phyloP scores from a whole-genome alignment of 495 filamentous ascomycete genomes.

The Trichoderma reesei region DNA sequence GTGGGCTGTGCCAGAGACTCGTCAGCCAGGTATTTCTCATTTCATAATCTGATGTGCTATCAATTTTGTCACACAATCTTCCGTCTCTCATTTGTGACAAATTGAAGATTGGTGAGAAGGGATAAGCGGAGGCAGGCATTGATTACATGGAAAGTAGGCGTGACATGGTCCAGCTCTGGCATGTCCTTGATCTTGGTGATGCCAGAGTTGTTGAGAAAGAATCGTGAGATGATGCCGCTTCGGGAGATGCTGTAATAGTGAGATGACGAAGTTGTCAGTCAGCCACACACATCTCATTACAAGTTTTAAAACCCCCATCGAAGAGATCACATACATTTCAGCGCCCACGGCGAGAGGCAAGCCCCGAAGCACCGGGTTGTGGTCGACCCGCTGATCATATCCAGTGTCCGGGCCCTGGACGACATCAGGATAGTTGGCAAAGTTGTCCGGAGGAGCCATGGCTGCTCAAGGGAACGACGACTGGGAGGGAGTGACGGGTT shows the following conservation, averaged over 20 bases:
- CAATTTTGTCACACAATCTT: too few species aligned
- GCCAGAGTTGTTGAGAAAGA: constrained; percentile 61
- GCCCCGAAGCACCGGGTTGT: constrained; percentile 25
- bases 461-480: neutral
- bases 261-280: neutral
- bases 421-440: constrained; percentile 26
- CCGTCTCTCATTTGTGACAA: too few species aligned
- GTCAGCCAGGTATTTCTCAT: too few species aligned
- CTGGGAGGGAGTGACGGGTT: neutral
- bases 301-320: neutral
- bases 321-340: constrained; percentile 17
- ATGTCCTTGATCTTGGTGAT: constrained; percentile 54
- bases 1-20: constrained; percentile 49
- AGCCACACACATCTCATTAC: too few species aligned
- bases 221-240: constrained; percentile 20
- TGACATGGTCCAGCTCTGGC: constrained; percentile 46
- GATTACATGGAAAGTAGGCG: constrained; percentile 52
- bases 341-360: constrained; percentile 20
- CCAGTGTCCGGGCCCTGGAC: constrained; percentile 22
- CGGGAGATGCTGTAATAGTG: constrained; percentile 19
- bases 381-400: constrained; percentile 18
- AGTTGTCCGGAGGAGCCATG: constrained; percentile 16
- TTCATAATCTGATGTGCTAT: too few species aligned
- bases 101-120: too few species aligned
- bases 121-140: neutral